Evolutionary conservation across 495 filamentous ascomycete genomes (phyloP).

Genomic region (Aspergillus steynii): DNA sequence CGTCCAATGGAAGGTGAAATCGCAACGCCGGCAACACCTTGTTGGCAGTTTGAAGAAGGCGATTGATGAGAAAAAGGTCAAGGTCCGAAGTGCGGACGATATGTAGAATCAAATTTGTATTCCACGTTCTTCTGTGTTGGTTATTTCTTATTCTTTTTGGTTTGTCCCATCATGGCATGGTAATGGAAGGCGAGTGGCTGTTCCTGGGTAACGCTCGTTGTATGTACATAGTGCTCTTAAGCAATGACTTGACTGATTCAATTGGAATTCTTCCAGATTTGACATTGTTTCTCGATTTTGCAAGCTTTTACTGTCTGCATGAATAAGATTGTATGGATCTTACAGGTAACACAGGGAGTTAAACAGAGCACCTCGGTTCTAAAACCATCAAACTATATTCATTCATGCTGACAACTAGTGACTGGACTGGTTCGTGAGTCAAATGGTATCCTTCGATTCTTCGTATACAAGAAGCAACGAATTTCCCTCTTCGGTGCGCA

Average conservation of each 20-base stretch:
- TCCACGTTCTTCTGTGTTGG: constrained; percentile 12
- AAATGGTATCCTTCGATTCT: too few species aligned
- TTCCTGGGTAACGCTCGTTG: constrained; percentile 10
- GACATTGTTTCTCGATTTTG: too few species aligned
- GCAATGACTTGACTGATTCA: constrained; percentile 5
- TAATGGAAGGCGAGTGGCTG: constrained; percentile 12
- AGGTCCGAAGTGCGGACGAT: constrained; percentile 41
- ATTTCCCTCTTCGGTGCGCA: too few species aligned
- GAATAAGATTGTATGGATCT: too few species aligned
- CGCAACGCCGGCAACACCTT: constrained; percentile 54
- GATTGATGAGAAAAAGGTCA: constrained; percentile 38
- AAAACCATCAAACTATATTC: too few species aligned
- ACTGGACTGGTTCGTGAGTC: too few species aligned
- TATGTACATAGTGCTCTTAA: constrained; percentile 23
- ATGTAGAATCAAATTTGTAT: constrained; percentile 21
- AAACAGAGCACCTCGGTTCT: too few species aligned
- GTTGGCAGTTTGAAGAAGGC: constrained; percentile 44
- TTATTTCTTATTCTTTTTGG: constrained; percentile 5
- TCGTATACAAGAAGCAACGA: too few species aligned
- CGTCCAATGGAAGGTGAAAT: constrained; percentile 58
- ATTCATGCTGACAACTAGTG: too few species aligned
- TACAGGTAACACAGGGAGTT: too few species aligned
- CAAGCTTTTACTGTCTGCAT: too few species aligned
- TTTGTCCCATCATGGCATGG: neutral
- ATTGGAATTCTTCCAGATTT: too few species aligned